Evolutionary conservation across 1,284 basidiomycete species (phyloP), one percentile per base, ranked within the genome.

Genomic region (Ustilago cynodontis): DNA sequence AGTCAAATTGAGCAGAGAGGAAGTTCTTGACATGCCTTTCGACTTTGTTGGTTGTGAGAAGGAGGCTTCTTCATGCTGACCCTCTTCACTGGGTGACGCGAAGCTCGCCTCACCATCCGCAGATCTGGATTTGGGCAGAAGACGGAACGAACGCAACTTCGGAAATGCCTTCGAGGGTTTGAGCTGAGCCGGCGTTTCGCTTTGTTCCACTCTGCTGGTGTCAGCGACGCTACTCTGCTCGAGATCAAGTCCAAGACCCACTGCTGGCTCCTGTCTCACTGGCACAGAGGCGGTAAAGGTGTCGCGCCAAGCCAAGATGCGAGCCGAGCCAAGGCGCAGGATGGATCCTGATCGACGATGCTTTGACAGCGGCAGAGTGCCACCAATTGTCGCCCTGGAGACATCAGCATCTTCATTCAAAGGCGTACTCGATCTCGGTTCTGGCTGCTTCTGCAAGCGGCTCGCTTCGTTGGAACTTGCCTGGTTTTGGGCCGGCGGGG

Each of bases 261-360:
- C 49, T 2, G 56, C n/a, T 14, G 49, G 18, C n/a, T 59, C 51
- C 31, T 22, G 22, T n/a, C n/a, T 45, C 3, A 31, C 4, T 9
- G 59, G 2, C 9, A 43, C 59, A 1, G 53, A 11, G 7, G 24
- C 22, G 18, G 53, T 49, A 24, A 52, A 59, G 3, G 26, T 45
- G 29, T 75, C 64, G 4, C 59, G 52, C 66, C 63, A 71, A 14
- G 60, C 64, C 52, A 65, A 14, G 54, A 64, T 60, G 2, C 68
- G 56, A 10, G 59, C 29, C 13, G 73, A 71, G 31, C 65, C 62
- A 20, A 63, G 60, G 9, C 49, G 58, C 31, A 76, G 10, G 0
- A 71, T 10, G 1, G 73, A 76, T 20, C 68, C 60, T 1, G 73
- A 76, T 20, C 73, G 73, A 8, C 68, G 56, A 35, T 71, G 67